A percentile compares a stretch with the other conserved stretches of the same genome.
These are phyloP conservation scores for Sophora flavescens DNA, from an alignment of 306 rosid species.

Conservation along the genomic window DNA sequence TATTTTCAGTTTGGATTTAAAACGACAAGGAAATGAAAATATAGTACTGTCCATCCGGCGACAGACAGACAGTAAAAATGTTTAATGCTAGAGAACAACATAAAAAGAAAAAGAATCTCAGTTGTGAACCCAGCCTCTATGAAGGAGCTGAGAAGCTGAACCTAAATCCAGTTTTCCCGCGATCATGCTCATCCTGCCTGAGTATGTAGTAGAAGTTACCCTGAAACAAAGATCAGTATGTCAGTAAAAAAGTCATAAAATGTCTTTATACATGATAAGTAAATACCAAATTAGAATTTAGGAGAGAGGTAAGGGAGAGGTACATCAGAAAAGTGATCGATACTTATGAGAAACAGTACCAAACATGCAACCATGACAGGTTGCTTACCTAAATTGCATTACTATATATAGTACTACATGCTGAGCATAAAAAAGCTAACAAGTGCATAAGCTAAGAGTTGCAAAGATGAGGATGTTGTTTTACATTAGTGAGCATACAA, in stretches of 20 bases:
- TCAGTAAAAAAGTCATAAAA: constrained; percentile 32
- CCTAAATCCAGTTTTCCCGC: constrained; percentile 92
- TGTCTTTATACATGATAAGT: constrained; percentile 30
- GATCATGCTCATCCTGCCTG: constrained; percentile 74
- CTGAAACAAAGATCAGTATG: constrained; percentile 58
- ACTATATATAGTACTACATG: not conserved
- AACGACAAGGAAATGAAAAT: constrained; percentile 44
- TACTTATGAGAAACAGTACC: constrained; percentile 5
- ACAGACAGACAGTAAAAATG: constrained; percentile 37
- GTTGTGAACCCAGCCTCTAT: constrained; percentile 48
- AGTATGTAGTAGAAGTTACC: constrained; percentile 84
- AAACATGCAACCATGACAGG: not conserved
- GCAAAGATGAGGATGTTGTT: too few relatives aligned
- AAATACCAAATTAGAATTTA: constrained; percentile 26
- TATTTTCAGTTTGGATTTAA: constrained; percentile 50
- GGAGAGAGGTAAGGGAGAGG: constrained; percentile 14
- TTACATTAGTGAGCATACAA: not conserved
- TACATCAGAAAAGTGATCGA: constrained; percentile 29
- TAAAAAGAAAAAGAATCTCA: constrained; percentile 43
- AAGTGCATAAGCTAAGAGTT: too few relatives aligned
- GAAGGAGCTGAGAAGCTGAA: constrained; percentile 92
- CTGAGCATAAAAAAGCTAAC: too few relatives aligned
- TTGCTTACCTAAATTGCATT: constrained; percentile 28
- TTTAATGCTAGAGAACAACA: constrained; percentile 39
- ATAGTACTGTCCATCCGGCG: constrained; percentile 27